Evolutionary conservation across 805 yeast genomes (phyloP), one percentile per base, ranked within the genome.

Genomic region (baker's yeast (Saccharomyces cerevisiae)): DNA sequence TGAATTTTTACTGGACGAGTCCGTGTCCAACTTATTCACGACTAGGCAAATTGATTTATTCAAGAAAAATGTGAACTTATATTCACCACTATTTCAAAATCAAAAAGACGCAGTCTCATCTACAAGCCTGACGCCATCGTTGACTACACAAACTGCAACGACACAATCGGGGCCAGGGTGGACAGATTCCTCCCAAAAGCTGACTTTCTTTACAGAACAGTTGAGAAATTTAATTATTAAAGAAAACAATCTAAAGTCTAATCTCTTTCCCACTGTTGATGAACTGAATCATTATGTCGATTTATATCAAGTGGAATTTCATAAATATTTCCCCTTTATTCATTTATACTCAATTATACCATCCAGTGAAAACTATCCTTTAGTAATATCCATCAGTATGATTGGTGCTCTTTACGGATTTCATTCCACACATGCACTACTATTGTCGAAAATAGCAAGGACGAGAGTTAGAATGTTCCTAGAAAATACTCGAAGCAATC

Each of bases 331-430:
- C 70, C 59, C 61, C 24, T 58, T 58, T 28, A 80, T 91, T 58
- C 96, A 89, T 69, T 70, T 85, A 36, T 85, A 87, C 13, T 79
- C 78, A 49, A 76, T 80, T 58, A 69, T 71, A 48, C 76, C 74
- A 71, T 76, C 64, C 66, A 81, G 61, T 70, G 80, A 62, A 72
- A 57, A 50, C 21, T 74, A 79, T 51, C 91, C 96, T 1, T 75
- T 91, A 48, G 67, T 89, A 5, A 73, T 90, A 53, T 82, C 95
- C 2, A 86, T 90, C 80, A 86, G 94, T 1, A 85, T 96, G 14
- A 81, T 91, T 55, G 98, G 98, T 47, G 96, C 97, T 0, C 75
- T 91, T 24, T 89, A 87, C 63, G 82, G 89, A 0, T 89, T 86
- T 70, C 90, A 87, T 63, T 86, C 89, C 31, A 72, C 84, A 41